phyloP scores from a whole-genome alignment of 768 basidiomycete species.

The Trametes elegans region DNA sequence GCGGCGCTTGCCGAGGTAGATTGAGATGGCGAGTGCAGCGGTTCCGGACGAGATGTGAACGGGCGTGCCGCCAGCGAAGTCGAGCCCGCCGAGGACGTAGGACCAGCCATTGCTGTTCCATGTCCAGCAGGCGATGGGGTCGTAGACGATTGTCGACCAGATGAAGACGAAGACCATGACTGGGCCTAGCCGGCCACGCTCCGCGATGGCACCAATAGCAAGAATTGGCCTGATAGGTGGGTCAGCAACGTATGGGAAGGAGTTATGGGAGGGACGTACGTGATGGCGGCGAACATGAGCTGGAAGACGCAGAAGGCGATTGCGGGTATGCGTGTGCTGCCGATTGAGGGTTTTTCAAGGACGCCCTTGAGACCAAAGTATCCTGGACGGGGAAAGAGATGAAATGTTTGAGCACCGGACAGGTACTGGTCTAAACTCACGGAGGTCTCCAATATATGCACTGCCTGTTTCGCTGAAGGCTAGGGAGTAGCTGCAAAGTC shows the following conservation, averaged over 20 bases:
- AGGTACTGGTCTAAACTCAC: conserved; percentile 39
- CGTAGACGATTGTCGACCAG: conserved; percentile 86
- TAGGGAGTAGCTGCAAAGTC: conserved; percentile 56
- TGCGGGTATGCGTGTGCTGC: conserved; percentile 66
- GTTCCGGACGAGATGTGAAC: conserved; percentile 95
- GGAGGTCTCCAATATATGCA: conserved; percentile 82
- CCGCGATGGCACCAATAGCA: conserved; percentile 90
- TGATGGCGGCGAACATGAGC: conserved; percentile 88
- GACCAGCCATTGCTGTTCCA: conserved; percentile 87
- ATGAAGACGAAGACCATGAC: conserved; percentile 85
- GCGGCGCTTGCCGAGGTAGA: conserved; percentile 87
- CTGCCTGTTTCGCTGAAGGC: conserved; percentile 71
- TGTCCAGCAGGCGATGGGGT: conserved; percentile 95
- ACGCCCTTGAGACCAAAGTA: conserved; percentile 86
- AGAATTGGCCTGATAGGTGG: conserved; percentile 64
- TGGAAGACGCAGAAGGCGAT: conserved; percentile 85
- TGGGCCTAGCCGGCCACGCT: conserved; percentile 83
- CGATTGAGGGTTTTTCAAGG: conserved; percentile 70
- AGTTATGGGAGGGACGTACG: conserved; percentile 42
- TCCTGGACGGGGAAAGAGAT: conserved; percentile 42
- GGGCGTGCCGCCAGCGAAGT: conserved; percentile 95
- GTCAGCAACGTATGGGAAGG: not conserved
- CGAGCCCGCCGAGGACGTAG: conserved; percentile 74
- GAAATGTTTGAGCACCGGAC: not conserved
- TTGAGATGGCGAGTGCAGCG: conserved; percentile 86